Conservation (phyloP, 2,329 filamentous ascomycete genomes). For the Aspergillus sp. region DNA sequence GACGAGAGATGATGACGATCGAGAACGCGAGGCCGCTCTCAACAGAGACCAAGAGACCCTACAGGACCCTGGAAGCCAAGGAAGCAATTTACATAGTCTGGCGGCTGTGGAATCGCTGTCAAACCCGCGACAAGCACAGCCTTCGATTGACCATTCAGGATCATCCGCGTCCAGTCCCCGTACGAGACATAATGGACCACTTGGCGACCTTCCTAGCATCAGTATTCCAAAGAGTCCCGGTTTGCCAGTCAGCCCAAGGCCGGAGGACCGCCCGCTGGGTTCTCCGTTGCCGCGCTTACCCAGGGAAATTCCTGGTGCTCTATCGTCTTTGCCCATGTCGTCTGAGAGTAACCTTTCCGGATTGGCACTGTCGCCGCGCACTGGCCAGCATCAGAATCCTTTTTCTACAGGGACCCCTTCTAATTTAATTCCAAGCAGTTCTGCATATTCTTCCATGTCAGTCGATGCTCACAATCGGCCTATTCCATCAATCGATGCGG, state of each 20-base stretch:
- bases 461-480: slow-evolving; percentile 20
- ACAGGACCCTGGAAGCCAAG: slow-evolving; percentile 47
- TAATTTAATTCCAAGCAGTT: slow-evolving; percentile 48
- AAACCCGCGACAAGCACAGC: slow-evolving; percentile 56
- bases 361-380: slow-evolving; percentile 69
- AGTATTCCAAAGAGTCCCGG: slow-evolving; percentile 62
- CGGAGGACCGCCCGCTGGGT: slow-evolving; percentile 60
- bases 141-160: slow-evolving; percentile 30
- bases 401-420: slow-evolving; percentile 50
- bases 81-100: slow-evolving; percentile 3
- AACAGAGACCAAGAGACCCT: slow-evolving; percentile 66
- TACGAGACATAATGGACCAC: slow-evolving; percentile 22
- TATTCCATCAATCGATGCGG: slow-evolving; percentile 41
- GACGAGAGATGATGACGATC: slow-evolving; percentile 85
- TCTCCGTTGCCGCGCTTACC: slow-evolving; percentile 62
- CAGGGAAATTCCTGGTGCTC: slow-evolving; percentile 49
- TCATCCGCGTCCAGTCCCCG: slow-evolving; percentile 34
- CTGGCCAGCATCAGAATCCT: slow-evolving; percentile 72
- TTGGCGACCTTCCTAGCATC: slow-evolving; percentile 43
- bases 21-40: slow-evolving; percentile 69
- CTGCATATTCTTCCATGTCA: slow-evolving; percentile 28
- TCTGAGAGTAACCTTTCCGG: slow-evolving; percentile 56
- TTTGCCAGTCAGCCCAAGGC: slow-evolving; percentile 64
- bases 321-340: slow-evolving; percentile 69
- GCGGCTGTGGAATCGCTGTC: neutral